Evolutionary conservation across 179 eudicot genomes (phyloP).

Genomic region (Spergularia azorica): DNA sequence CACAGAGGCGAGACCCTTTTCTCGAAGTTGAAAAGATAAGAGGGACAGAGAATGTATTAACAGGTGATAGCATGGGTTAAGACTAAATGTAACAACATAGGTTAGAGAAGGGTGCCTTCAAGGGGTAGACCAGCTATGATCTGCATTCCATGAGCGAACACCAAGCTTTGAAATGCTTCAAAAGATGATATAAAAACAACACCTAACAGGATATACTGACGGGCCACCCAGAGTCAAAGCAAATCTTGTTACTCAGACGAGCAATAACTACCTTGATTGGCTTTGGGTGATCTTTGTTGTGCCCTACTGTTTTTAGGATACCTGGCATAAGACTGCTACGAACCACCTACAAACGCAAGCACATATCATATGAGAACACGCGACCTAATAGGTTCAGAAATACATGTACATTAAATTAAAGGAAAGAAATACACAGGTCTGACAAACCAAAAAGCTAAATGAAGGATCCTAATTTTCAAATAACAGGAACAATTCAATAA

Average conservation of each 20-base stretch:
- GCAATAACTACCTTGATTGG: constrained; percentile 72
- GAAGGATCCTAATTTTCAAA: neutral
- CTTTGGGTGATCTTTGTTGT: constrained; percentile 92
- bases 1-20: no score
- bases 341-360: constrained; percentile 57
- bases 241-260: neutral
- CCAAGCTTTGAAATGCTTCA: no score
- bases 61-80: no score
- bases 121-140: no score
- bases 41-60: no score
- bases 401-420: neutral
- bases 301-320: constrained; percentile 75
- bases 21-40: no score
- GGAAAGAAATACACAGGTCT: neutral
- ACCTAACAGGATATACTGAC: no score
- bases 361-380: neutral
- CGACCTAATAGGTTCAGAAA: neutral
- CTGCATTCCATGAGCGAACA: no score
- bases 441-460: neutral
- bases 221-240: no score
- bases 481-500: neutral
- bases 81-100: no score
- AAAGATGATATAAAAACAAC: no score
- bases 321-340: constrained; percentile 94
- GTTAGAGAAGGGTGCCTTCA: no score